Conservation (phyloP, 352 stramenopile genomes). For the Phytophthora melonis region DNA sequence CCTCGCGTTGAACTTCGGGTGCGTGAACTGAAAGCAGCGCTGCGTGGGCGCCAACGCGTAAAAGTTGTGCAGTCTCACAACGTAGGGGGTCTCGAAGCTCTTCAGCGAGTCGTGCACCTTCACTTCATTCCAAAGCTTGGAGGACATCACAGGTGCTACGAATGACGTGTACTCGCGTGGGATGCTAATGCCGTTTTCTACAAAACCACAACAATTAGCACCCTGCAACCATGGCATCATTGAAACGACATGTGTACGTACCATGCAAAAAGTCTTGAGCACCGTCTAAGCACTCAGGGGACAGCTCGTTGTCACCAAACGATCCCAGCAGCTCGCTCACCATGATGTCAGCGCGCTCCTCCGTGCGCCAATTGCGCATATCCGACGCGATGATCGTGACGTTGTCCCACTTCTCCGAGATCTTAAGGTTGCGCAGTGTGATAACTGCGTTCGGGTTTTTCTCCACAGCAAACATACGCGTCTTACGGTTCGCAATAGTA, state of each 20-base stretch:
- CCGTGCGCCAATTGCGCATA: constrained; percentile 86
- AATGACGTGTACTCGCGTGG: constrained; percentile 95
- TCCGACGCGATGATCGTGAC: constrained; percentile 88
- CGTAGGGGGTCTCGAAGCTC: constrained; percentile 97
- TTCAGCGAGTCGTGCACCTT: constrained; percentile 80
- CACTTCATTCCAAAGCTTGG: constrained; percentile 94
- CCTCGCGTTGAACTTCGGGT: constrained; percentile 81
- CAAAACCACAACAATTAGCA: constrained; percentile 16
- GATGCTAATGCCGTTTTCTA: constrained; percentile 90
- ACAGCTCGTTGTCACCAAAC: constrained; percentile 99
- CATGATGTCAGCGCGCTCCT: constrained; percentile 93
- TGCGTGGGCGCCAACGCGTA: constrained; percentile 88
- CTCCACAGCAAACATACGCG: constrained; percentile 96
- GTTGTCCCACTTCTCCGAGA: constrained; percentile 88
- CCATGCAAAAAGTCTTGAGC: constrained; percentile 94
- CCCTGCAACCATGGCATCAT: not conserved
- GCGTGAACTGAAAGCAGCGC: constrained; percentile 94
- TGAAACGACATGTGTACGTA: constrained; percentile 19
- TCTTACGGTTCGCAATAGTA: constrained; percentile 65
- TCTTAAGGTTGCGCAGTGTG: constrained; percentile 90
- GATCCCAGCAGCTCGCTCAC: constrained; percentile 96
- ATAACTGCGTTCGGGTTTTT: constrained; percentile 99
- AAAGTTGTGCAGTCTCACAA: constrained; percentile 96
- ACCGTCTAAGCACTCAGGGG: constrained; percentile 97
- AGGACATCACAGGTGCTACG: constrained; percentile 95